phyloP scores from a whole-genome alignment of 225 moss, liverwort and hornwort genomes.

The Neckera pumila region DNA sequence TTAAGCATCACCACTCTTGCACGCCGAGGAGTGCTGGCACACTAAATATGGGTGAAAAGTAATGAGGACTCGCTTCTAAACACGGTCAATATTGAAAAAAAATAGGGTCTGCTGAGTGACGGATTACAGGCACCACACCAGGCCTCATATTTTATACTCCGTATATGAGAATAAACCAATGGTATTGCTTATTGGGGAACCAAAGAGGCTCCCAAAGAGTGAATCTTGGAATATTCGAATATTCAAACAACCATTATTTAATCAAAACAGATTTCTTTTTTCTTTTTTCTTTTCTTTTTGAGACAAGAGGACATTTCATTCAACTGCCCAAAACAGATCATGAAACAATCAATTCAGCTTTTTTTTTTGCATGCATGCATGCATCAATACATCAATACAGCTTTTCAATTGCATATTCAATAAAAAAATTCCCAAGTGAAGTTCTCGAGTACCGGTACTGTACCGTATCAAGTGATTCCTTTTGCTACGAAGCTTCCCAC shows the following conservation, averaged over 20 bases:
- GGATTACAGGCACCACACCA: background rate
- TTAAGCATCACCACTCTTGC: background rate
- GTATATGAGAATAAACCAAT: background rate
- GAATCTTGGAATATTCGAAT: background rate
- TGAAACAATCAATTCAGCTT: background rate
- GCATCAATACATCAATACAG: too few species aligned
- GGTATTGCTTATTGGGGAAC: too few species aligned
- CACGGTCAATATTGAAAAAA: too few species aligned
- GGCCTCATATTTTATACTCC: background rate
- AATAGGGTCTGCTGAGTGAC: background rate
- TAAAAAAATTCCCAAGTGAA: background rate
- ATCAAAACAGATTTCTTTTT: too few species aligned
- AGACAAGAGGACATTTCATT: background rate
- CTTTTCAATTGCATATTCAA: background rate
- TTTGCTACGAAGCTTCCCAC: background rate
- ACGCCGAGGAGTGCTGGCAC: background rate
- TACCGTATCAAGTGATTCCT: background rate
- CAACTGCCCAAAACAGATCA: background rate
- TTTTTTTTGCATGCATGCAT: too few species aligned
- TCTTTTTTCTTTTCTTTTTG: too few species aligned
- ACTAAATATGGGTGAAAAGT: background rate
- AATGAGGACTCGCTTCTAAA: background rate
- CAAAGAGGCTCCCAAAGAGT: background rate
- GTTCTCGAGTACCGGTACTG: background rate
- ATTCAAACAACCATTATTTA: background rate